Percentiles rank a stretch among this genome's conserved stretches.
Evolutionary conservation across 192 early-diverging fungal genomes (phyloP).

Genomic region (Coemansia javaensis): DNA sequence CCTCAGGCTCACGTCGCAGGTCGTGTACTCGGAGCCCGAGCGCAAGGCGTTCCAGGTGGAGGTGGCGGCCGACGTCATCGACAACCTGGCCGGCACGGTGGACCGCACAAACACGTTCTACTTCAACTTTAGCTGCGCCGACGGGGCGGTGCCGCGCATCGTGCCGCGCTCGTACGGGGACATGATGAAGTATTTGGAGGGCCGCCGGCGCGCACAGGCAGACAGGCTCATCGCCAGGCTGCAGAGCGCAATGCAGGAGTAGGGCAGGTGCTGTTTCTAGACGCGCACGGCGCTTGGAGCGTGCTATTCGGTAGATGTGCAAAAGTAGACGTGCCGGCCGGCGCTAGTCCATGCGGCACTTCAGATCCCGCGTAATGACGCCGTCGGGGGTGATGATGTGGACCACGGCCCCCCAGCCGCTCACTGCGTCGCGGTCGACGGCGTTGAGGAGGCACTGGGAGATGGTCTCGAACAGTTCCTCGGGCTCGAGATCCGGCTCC

Average conservation of each 20-base stretch:
- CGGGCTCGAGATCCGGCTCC: slow-evolving; percentile 96
- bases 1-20: slow-evolving; percentile 67
- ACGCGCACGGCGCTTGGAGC: neutral
- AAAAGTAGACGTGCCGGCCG: too few relatives aligned
- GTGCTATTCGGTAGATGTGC: too few relatives aligned
- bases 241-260: slow-evolving; percentile 37
- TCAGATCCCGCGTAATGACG: slow-evolving; percentile 84
- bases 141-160: slow-evolving; percentile 51
- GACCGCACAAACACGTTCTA: slow-evolving; percentile 85
- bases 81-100: slow-evolving; percentile 54
- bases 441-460: slow-evolving; percentile 92
- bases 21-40: slow-evolving; percentile 66
- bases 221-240: slow-evolving; percentile 48
- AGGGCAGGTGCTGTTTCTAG: neutral
- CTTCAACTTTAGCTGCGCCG: slow-evolving; percentile 67
- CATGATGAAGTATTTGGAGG: slow-evolving; percentile 74
- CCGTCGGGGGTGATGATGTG: slow-evolving; percentile 85
- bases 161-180: slow-evolving; percentile 82
- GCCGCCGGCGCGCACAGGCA: slow-evolving; percentile 55
- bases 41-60: slow-evolving; percentile 62
- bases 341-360: slow-evolving; percentile 59
- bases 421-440: slow-evolving; percentile 88
- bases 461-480: slow-evolving; percentile 96
- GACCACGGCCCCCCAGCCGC: slow-evolving; percentile 96
- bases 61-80: slow-evolving; percentile 71